Base-by-base conservation (phyloP, 2,329 filamentous ascomycete species). In the Neodidymelliopsis sp. region DNA sequence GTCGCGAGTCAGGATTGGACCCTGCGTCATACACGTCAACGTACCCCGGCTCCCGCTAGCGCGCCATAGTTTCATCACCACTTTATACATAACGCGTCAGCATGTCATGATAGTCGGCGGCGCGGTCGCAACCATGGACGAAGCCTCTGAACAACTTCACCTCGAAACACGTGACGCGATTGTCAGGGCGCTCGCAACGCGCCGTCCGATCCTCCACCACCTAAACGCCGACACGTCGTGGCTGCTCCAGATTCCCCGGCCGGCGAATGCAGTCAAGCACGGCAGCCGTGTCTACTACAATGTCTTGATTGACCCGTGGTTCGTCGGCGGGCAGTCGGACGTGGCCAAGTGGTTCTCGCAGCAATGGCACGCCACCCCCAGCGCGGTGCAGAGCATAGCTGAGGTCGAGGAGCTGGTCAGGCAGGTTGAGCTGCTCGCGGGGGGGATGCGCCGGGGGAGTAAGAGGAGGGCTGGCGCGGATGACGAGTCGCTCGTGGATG, bases 211-310 rank as follows among this genome's bases (percentile, higher is more conserved):
- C 29, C 76, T 89, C 7, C 81, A 83, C 41, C 85, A 88, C 67
- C 75, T 88, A 23, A 88, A 87, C 66, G 84, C 81, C 57, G 85
- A 88, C 70, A 86, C 84, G 4, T 83, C 81, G 16, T 88, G 85
- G 85, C 75, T 88, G 2, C 72, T 88, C n/a, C 84, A 85, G 52
- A 74, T 88, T 7, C 84, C 85, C 1, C 79, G 80, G 33, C 84
- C 83, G 4, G 60, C 71, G 0, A 69, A 71, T 22, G 71, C 72
- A 2, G 61, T 73, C 16, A 74, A 69, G 36, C 74, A 76, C 29
- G 71, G 70, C n/a, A 65, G 62, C 38, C 77, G 79, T 13, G 72
- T 75, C 13, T 85, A 82, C 58, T 87, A 81, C 75, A 87, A 88
- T 61, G 76, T 88, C 38, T 70, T 88, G 15, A 77, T 88, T 31